Percentiles rank a stretch among this genome's conserved stretches.
Evolutionary conservation across 768 basidiomycete species (phyloP).

Genomic region (Auricularia auricula-judae): DNA sequence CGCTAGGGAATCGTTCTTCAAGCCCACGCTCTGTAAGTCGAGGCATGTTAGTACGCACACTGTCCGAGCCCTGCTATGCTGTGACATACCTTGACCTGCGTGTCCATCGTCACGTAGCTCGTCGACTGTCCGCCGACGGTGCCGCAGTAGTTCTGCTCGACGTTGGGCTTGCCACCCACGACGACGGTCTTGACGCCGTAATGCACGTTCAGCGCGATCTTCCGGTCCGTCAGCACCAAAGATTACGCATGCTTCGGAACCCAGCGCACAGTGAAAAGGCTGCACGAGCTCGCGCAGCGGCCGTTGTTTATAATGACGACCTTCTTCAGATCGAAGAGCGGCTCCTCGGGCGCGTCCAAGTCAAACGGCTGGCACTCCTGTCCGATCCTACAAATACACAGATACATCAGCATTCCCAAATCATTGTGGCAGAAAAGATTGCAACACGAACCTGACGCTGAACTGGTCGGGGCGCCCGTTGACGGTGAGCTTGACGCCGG

Average conservation of each 20-base stretch:
- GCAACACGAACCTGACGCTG: conserved; percentile 25
- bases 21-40: conserved; percentile 11
- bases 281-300: conserved; percentile 27
- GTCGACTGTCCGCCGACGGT: conserved; percentile 54
- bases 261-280: conserved; percentile 17
- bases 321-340: conserved; percentile 38
- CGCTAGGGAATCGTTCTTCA: conserved; percentile 44
- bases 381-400: conserved; percentile 15
- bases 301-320: conserved; percentile 49
- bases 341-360: conserved; percentile 27
- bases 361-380: conserved; percentile 26
- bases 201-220: conserved; percentile 51
- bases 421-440: not conserved
- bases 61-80: conserved; percentile 20
- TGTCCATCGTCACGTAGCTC: conserved; percentile 46
- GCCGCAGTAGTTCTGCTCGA: conserved; percentile 47
- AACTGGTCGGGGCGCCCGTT: conserved; percentile 42
- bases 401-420: not conserved
- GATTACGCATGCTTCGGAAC: too few relatives aligned
- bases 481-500: conserved; percentile 29
- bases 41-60: not conserved
- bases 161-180: conserved; percentile 37
- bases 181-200: conserved; percentile 49
- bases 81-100: conserved; percentile 34
- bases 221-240: not conserved